Conservation (phyloP, 2,329 filamentous ascomycete species). For the Fusarium burgessii region DNA sequence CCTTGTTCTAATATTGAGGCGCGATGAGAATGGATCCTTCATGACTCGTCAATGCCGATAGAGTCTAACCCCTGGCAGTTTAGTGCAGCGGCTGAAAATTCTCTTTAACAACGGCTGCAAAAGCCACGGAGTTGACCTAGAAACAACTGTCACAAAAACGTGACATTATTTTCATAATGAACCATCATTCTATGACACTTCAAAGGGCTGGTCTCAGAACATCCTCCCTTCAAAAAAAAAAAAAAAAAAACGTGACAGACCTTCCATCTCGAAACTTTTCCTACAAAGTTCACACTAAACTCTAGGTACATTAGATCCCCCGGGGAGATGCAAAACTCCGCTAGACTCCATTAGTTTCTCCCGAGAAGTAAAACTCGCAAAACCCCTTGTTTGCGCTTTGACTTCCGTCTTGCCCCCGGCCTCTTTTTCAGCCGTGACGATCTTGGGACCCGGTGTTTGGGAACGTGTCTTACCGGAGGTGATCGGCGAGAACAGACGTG, state of each 20-base stretch:
- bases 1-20: background rate
- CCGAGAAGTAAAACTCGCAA: background rate
- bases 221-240: background rate
- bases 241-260: background rate
- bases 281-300: background rate
- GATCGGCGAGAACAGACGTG: background rate
- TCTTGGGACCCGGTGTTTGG: conserved; percentile 1
- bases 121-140: accelerated
- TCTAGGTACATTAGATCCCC: background rate
- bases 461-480: background rate
- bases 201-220: background rate
- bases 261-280: background rate
- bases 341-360: background rate
- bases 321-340: background rate
- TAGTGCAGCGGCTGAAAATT: background rate
- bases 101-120: background rate
- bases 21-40: background rate
- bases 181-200: accelerated
- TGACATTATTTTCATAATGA: background rate
- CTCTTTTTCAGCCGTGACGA: background rate
- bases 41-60: background rate
- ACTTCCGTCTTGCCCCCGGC: conserved; percentile 5
- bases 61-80: background rate
- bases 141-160: background rate
- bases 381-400: background rate